Conservation (phyloP, 345 rosid genomes). For the Lumnitzera racemosa region DNA sequence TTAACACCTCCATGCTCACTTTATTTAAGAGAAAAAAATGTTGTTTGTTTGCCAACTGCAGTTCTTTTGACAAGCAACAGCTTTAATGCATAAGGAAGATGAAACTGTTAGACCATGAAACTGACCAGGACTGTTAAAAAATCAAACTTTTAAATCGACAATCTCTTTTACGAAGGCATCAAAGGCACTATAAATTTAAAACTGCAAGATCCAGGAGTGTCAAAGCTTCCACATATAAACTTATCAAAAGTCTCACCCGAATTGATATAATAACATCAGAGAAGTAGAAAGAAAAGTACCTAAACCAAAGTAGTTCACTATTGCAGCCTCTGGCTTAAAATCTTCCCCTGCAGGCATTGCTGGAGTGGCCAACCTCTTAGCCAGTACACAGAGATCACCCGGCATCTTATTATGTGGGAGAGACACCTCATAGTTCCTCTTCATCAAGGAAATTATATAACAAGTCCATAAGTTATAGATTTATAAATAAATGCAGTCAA, state of each 20-base stretch:
- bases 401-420: constrained; percentile 86
- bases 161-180: too few relatives aligned
- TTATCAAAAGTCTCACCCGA: background rate
- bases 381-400: constrained; percentile 60
- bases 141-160: too few relatives aligned
- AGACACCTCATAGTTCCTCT: constrained; percentile 75
- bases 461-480: background rate
- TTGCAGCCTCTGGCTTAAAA: constrained; percentile 84
- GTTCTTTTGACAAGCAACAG: too few relatives aligned
- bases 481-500: background rate
- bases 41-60: too few relatives aligned
- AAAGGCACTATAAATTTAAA: too few relatives aligned
- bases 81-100: too few relatives aligned
- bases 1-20: too few relatives aligned
- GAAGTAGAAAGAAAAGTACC: constrained; percentile 28
- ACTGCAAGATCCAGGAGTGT: too few relatives aligned
- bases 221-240: background rate
- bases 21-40: too few relatives aligned
- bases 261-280: background rate
- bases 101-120: too few relatives aligned
- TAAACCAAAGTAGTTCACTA: constrained; percentile 77
- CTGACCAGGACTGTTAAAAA: too few relatives aligned
- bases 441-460: constrained; percentile 13
- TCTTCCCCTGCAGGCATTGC: constrained; percentile 76
- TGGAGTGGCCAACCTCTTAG: constrained; percentile 62